These are phyloP conservation scores for Cyclaneusma minus DNA, from an alignment of 2,329 filamentous ascomycete genomes.

Conservation along the genomic window DNA sequence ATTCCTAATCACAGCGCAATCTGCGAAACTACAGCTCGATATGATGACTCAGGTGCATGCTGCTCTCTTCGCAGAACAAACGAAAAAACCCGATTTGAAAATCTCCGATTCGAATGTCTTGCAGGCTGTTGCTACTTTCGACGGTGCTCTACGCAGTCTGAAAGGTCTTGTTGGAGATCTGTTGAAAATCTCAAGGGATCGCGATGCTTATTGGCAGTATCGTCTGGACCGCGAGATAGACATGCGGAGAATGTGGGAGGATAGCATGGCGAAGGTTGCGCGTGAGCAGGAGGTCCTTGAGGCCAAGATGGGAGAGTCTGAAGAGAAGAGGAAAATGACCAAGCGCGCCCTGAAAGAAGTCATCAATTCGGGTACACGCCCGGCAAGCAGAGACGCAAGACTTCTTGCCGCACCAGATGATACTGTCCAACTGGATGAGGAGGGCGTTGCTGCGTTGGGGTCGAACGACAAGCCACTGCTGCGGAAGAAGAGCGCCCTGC, in stretches of 20 bases:
- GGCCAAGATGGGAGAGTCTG: slow-evolving; percentile 72
- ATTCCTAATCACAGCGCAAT: slow-evolving; percentile 93
- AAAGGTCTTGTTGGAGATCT: slow-evolving; percentile 75
- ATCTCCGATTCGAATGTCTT: slow-evolving; percentile 64
- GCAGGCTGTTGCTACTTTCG: slow-evolving; percentile 72
- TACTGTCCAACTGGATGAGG: slow-evolving; percentile 21
- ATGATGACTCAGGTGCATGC: slow-evolving; percentile 72
- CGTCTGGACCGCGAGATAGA: slow-evolving; percentile 81
- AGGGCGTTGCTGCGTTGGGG: slow-evolving; percentile 13
- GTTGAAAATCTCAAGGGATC: slow-evolving; percentile 80
- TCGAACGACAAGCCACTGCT: slow-evolving; percentile 25
- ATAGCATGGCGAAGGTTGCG: slow-evolving; percentile 96
- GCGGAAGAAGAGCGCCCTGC: slow-evolving; percentile 50
- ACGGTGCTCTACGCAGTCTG: slow-evolving; percentile 76
- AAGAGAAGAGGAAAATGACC: slow-evolving; percentile 76
- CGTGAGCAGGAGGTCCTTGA: slow-evolving; percentile 87
- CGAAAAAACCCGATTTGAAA: slow-evolving; percentile 51
- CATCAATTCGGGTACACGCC: slow-evolving; percentile 24
- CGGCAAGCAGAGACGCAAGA: slow-evolving; percentile 13
- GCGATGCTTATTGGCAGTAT: slow-evolving; percentile 95
- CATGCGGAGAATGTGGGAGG: slow-evolving; percentile 93
- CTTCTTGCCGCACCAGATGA: slow-evolving; percentile 21
- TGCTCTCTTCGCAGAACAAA: slow-evolving; percentile 60
- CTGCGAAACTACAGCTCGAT: slow-evolving; percentile 82
- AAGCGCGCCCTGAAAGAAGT: slow-evolving; percentile 82